Percentiles rank a stretch among this genome's conserved stretches.
These are phyloP conservation scores for Helichrysum umbraculigerum DNA, from an alignment of 129 eudicot genomes.

Conservation along the genomic window DNA sequence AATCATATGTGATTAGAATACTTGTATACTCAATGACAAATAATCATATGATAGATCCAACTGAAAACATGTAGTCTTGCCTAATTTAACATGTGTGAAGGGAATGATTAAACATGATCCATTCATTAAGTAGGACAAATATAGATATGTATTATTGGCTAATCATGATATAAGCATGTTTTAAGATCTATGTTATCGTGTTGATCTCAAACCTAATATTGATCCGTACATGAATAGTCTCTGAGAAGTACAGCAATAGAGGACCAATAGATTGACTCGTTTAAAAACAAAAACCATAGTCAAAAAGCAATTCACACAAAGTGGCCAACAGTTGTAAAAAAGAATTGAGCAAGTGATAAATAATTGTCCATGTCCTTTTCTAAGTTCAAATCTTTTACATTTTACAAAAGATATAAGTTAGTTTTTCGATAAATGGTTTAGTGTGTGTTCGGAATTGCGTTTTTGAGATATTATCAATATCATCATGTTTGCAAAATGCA, in stretches of 20 bases:
- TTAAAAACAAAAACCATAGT: neutral
- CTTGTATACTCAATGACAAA: neutral
- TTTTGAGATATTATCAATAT: too few species aligned
- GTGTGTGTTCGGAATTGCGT: too few species aligned
- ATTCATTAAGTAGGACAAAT: neutral
- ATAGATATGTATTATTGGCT: neutral
- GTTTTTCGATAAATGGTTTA: too few species aligned
- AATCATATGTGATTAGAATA: neutral
- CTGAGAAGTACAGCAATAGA: neutral
- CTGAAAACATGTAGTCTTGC: neutral
- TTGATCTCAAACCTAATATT: neutral
- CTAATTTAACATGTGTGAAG: neutral
- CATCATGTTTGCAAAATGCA: too few species aligned
- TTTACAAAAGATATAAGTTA: too few species aligned
- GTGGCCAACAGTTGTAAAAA: neutral
- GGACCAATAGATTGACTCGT: neutral
- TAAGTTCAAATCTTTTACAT: too few species aligned
- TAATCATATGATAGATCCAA: slow-evolving; percentile 11
- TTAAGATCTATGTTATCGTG: too few species aligned
- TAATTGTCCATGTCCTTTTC: too few species aligned
- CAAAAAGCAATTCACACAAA: slow-evolving; percentile 2
- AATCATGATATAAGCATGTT: neutral
- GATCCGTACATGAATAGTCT: neutral
- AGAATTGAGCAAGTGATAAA: neutral
- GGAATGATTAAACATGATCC: neutral